Conservation (phyloP, 1,284 basidiomycete species). For the Crucibulum cyathiforme region DNA sequence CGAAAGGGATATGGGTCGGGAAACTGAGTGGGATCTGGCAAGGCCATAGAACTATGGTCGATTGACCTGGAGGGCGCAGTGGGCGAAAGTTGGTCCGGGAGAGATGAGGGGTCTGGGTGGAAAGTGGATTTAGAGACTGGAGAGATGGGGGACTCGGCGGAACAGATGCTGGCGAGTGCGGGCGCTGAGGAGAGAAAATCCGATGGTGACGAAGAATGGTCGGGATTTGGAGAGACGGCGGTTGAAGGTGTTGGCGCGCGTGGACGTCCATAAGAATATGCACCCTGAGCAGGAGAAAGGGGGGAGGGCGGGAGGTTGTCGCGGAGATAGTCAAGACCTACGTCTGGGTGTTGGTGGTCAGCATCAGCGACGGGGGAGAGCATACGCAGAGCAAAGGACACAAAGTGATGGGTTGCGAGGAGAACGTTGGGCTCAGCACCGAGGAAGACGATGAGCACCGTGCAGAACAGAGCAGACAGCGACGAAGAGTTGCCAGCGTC, state of each 20-base stretch:
- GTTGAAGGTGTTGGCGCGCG: conserved; percentile 37
- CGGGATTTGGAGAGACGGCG: conserved; percentile 14
- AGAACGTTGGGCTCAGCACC: no score
- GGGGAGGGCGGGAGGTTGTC: not conserved
- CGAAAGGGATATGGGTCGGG: conserved; percentile 59
- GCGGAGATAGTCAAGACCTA: conserved; percentile 3
- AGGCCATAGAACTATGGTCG: conserved; percentile 41
- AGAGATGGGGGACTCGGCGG: not conserved
- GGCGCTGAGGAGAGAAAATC: conserved; percentile 38
- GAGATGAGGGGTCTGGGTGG: conserved; percentile 4
- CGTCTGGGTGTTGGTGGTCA: conserved; percentile 9
- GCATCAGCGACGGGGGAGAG: no score
- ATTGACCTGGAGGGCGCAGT: conserved; percentile 48
- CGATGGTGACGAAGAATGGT: conserved; percentile 22
- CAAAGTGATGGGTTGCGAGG: no score
- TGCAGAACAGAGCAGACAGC: no score
- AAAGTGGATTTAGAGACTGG: not conserved
- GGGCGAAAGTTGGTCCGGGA: conserved; percentile 40
- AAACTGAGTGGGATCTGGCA: conserved; percentile 70
- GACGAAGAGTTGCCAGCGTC: no score
- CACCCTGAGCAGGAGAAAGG: not conserved
- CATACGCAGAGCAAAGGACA: no score
- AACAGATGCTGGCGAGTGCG: conserved; percentile 12
- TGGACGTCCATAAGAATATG: conserved; percentile 27
- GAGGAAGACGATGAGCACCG: no score